Evolutionary conservation across 495 filamentous ascomycete genomes (phyloP).

Genomic region (Lepidopterella palustris): DNA sequence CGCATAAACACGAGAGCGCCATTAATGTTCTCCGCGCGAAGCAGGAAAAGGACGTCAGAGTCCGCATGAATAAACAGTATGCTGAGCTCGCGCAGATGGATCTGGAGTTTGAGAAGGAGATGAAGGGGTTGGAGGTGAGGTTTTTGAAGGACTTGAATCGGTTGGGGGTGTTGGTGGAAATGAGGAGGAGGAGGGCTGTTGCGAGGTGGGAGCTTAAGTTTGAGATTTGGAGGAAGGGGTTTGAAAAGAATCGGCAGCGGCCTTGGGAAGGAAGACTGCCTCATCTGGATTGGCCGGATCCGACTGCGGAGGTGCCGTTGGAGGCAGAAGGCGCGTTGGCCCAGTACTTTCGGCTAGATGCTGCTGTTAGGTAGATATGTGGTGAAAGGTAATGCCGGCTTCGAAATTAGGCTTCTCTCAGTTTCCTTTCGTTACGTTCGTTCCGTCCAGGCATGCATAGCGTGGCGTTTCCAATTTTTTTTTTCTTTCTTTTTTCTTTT

Average conservation of each 20-base stretch:
- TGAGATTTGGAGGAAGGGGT: conserved; percentile 22
- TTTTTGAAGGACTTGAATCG: conserved; percentile 10
- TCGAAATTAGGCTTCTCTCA: too few relatives aligned
- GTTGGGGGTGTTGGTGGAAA: conserved; percentile 13
- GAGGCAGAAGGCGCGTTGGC: conserved; percentile 8
- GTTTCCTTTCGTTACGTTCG: too few relatives aligned
- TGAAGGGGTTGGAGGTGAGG: conserved; percentile 7
- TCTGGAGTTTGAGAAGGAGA: conserved; percentile 10
- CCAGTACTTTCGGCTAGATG: conserved; percentile 4
- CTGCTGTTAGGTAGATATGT: too few relatives aligned
- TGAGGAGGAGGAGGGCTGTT: conserved; percentile 5
- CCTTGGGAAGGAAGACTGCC: conserved; percentile 7
- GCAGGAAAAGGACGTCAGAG: conserved; percentile 21
- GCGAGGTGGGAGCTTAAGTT: conserved; percentile 19
- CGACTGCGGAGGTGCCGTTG: conserved; percentile 1
- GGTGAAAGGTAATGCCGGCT: too few relatives aligned
- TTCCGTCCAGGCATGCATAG: too few relatives aligned
- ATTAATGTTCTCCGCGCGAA: conserved; percentile 28
- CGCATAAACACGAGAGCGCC: conserved; percentile 23
- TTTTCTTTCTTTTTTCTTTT: too few relatives aligned
- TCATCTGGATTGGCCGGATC: conserved; percentile 17
- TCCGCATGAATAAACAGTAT: conserved; percentile 20
- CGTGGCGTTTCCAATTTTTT: too few relatives aligned
- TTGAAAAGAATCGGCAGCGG: conserved; percentile 14
- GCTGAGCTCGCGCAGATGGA: conserved; percentile 19